Evolutionary conservation across 2,329 filamentous ascomycete genomes (phyloP).

Genomic region (Eutypella sp.): DNA sequence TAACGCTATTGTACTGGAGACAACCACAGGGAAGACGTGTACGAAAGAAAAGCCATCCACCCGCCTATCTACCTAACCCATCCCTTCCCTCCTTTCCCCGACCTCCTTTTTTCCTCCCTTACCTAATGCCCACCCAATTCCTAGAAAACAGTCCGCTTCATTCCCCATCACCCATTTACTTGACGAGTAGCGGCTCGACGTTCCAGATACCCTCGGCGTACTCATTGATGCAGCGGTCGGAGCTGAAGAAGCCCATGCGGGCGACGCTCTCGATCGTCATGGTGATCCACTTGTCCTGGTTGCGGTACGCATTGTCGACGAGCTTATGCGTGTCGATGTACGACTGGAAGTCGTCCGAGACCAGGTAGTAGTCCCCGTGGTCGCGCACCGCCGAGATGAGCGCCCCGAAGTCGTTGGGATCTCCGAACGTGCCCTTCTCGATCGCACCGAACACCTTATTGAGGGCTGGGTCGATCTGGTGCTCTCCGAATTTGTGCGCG

Average conservation of each 20-base stretch:
- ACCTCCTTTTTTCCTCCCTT: too few relatives aligned
- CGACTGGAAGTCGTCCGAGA: constrained; percentile 94
- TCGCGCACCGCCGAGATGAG: constrained; percentile 81
- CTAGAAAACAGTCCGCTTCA: too few relatives aligned
- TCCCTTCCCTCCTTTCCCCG: too few relatives aligned
- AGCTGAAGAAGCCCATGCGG: constrained; percentile 96
- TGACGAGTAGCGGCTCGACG: constrained; percentile 66
- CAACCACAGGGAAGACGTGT: too few relatives aligned
- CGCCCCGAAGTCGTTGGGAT: constrained; percentile 71
- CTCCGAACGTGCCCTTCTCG: constrained; percentile 74
- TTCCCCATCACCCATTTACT: not conserved
- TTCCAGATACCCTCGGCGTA: constrained; percentile 99
- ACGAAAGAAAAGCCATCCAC: too few relatives aligned
- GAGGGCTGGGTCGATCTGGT: constrained; percentile 72
- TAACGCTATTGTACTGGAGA: not conserved
- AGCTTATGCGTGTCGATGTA: constrained; percentile 88
- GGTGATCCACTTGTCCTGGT: constrained; percentile 87
- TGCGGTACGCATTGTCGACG: constrained; percentile 86
- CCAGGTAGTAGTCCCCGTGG: constrained; percentile 95
- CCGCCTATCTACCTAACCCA: too few relatives aligned
- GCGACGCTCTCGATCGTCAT: constrained; percentile 87
- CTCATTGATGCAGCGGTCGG: constrained; percentile 91
- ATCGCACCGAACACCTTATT: constrained; percentile 80
- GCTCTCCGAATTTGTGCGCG: constrained; percentile 75
- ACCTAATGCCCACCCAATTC: not conserved